Conservation (phyloP, 192 early-diverging fungal genomes). For the Chytriomyces sp. region DNA sequence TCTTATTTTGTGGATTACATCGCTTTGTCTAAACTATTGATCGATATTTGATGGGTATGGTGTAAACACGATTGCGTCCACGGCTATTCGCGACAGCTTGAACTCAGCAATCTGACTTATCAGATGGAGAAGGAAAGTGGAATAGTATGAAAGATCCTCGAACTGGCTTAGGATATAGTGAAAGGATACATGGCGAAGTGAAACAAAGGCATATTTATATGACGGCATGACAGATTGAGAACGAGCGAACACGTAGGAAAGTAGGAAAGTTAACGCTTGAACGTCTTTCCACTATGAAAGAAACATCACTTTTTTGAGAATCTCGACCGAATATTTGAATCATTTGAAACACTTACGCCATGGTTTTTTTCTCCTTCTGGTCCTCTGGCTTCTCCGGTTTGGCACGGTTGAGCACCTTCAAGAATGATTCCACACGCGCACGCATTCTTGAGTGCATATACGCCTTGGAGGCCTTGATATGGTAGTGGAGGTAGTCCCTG, state of each 20-base stretch:
- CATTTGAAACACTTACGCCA: conserved; percentile 33
- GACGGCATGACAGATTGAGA: too few relatives aligned
- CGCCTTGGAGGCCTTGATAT: conserved; percentile 99
- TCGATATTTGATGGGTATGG: too few relatives aligned
- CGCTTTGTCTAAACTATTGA: too few relatives aligned
- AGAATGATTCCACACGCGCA: conserved; percentile 88
- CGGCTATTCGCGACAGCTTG: too few relatives aligned
- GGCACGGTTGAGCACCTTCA: conserved; percentile 98
- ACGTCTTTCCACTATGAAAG: conserved; percentile 44
- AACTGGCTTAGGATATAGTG: too few relatives aligned
- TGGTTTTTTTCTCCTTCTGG: conserved; percentile 54
- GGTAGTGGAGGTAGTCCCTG: conserved; percentile 98
- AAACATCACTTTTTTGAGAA: not conserved
- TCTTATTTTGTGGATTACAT: too few relatives aligned
- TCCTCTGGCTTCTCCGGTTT: conserved; percentile 80
- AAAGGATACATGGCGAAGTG: too few relatives aligned
- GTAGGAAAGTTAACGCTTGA: conserved; percentile 30
- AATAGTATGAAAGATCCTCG: too few relatives aligned
- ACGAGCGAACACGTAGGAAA: not conserved
- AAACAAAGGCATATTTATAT: too few relatives aligned
- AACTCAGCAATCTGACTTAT: too few relatives aligned
- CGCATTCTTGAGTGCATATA: conserved; percentile 99
- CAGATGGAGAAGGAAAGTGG: too few relatives aligned
- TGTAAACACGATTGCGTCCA: too few relatives aligned
- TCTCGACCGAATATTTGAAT: not conserved